Base-by-base conservation (phyloP, 176 grass and related monocot species). In the Carex kokanica region DNA sequence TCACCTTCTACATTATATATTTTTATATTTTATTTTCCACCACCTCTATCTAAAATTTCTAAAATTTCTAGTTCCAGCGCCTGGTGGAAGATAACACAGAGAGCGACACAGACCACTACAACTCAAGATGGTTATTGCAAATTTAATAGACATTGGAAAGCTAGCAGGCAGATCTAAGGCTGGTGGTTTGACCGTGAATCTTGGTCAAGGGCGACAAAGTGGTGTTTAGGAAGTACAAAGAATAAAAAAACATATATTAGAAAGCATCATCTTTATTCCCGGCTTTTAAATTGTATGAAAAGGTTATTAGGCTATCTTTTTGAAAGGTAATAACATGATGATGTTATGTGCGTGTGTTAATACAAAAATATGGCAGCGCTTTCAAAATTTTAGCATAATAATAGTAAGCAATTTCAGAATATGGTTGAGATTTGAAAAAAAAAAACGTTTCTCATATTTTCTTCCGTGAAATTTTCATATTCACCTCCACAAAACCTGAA, bases 161-260 rank as follows among this genome's bases (percentile, higher is more conserved):
- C 1, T 52, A 70, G 9, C 25, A 20, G 17, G 25, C 69, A 60
- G 53, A 56, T 58, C 29, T 61, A 23, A 61, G 8, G 40, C 8
- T 34, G 29, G 80, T 67, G 41, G 18, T 65, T 82, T 67, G 80
- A 82, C 80, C 18, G 62, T 47, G 60, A 65, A 25, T 29, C 18
- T 81, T 81, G 60, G 80, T 66, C 80, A 82, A 67, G 13, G 38
- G 40, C 20, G 60, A 82, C 60, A 82, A 82, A 82, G 80, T 82
- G 80, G 60, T 53, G 40, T 82, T 82, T 51, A 64, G 34, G 58
- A 63, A 74, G 59, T 45, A 64, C 25, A 47, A 64, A 63, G 6
- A 64, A 1, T 81, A 20, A 79, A 73, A 70, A 70, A 41, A 8
- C 4, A 43, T 7, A 40, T 3, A 25, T 27, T 54, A 55, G 73